Evolutionary conservation across 345 rosid species (phyloP).

Genomic region (Moricandia moricandioides): DNA sequence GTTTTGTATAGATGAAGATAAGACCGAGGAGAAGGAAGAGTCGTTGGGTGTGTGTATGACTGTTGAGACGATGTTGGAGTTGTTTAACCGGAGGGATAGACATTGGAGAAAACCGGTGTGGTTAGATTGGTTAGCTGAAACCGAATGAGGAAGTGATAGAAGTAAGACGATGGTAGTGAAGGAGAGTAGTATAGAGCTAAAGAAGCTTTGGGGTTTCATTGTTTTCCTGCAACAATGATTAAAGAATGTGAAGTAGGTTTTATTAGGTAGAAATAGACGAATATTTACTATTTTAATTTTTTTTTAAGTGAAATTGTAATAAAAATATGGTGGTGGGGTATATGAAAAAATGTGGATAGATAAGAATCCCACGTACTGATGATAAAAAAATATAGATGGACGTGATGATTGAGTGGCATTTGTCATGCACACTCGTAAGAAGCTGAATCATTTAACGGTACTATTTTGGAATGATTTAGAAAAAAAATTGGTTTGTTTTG

Average conservation of each 20-base stretch:
- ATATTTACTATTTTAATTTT: neutral
- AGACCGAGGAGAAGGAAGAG: conserved; percentile 22
- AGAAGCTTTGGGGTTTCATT: conserved; percentile 25
- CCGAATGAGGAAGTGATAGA: neutral
- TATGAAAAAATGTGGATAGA: conserved; percentile 22
- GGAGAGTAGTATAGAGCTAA: neutral
- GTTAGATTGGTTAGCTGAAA: conserved; percentile 7
- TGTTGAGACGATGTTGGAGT: conserved; percentile 24
- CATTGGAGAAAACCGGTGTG: conserved; percentile 27
- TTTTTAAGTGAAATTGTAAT: neutral
- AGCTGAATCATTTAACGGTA: conserved; percentile 18
- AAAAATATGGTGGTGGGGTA: neutral
- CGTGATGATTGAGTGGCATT: conserved; percentile 17
- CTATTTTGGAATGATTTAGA: conserved; percentile 22
- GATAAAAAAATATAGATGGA: neutral
- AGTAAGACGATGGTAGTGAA: neutral
- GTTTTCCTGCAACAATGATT: neutral
- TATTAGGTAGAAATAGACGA: neutral
- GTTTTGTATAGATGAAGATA: conserved; percentile 39
- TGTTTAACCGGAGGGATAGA: conserved; percentile 36
- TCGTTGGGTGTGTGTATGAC: conserved; percentile 30
- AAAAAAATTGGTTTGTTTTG: neutral
- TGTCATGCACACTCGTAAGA: conserved; percentile 11
- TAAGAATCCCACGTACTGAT: conserved; percentile 22
- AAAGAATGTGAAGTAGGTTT: conserved; percentile 3